phyloP scores from a whole-genome alignment of 768 basidiomycete genomes.

The Lactarius pseudohatsudake region DNA sequence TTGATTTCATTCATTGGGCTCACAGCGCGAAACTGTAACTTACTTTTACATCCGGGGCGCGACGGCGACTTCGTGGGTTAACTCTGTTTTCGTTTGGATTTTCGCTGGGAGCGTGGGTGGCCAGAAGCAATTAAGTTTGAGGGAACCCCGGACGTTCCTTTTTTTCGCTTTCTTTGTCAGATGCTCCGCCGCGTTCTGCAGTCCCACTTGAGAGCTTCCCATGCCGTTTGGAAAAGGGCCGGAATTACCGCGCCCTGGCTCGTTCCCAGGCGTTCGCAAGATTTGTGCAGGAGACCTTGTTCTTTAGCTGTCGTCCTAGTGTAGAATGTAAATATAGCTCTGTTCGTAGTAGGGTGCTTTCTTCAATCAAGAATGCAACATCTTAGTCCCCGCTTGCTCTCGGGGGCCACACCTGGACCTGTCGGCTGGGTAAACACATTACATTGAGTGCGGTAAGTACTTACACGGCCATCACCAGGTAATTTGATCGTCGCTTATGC shows the following conservation, averaged over 20 bases:
- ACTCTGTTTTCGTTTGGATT: not conserved
- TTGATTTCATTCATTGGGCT: not conserved
- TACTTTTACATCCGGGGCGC: not conserved
- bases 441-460: not conserved
- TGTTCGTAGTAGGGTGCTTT: slow-evolving; percentile 1
- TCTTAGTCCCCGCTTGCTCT: not conserved
- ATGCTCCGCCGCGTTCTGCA: not conserved
- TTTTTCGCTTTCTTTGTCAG: not conserved
- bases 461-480: not conserved
- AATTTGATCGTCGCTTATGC: not conserved
- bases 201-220: not conserved
- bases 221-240: not conserved
- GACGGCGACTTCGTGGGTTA: not conserved
- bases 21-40: not conserved
- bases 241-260: not conserved
- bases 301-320: not conserved
- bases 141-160: not conserved
- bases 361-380: not conserved
- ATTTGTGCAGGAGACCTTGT: not conserved
- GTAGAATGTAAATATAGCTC: not conserved
- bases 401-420: not conserved
- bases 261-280: not conserved
- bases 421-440: not conserved
- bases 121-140: slow-evolving; percentile 4
- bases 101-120: slow-evolving; percentile 1